Evolutionary conservation across 2,329 filamentous ascomycete species (phyloP).

Genomic region (Alternaria rosae): DNA sequence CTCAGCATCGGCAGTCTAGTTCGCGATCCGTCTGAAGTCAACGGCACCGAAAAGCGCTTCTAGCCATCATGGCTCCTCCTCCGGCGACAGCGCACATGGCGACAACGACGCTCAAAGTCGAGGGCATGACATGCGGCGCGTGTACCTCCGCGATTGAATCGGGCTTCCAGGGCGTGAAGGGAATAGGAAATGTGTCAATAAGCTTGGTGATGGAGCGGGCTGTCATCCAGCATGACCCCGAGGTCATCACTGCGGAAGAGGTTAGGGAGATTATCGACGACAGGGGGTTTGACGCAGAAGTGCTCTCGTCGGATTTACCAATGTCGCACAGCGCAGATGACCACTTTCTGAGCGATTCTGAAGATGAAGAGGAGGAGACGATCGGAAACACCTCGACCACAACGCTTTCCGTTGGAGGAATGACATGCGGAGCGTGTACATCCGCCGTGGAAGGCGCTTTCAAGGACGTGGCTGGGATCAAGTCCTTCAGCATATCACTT

Average conservation of each 20-base stretch:
- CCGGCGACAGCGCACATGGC: constrained; percentile 66
- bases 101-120: constrained; percentile 88
- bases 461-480: constrained; percentile 75
- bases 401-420: constrained; percentile 80
- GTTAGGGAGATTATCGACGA: constrained; percentile 90
- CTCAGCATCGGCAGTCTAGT: constrained; percentile 1
- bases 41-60: constrained; percentile 8
- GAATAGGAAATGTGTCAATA: constrained; percentile 86
- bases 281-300: constrained; percentile 86
- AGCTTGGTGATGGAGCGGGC: constrained; percentile 95
- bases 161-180: constrained; percentile 82
- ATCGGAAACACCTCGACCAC: constrained; percentile 63
- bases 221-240: constrained; percentile 88
- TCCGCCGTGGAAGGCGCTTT: constrained; percentile 84
- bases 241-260: constrained; percentile 74
- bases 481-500: constrained; percentile 80
- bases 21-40: not conserved
- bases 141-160: constrained; percentile 96
- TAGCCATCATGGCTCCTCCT: constrained; percentile 36
- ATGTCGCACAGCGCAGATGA: constrained; percentile 53
- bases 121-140: constrained; percentile 87
- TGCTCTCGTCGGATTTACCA: constrained; percentile 82
- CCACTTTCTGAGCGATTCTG: constrained; percentile 47
- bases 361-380: constrained; percentile 41
- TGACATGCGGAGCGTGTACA: constrained; percentile 92